These are phyloP conservation scores for Moelleriella libera DNA, from an alignment of 2,329 filamentous ascomycete species.

Conservation along the genomic window DNA sequence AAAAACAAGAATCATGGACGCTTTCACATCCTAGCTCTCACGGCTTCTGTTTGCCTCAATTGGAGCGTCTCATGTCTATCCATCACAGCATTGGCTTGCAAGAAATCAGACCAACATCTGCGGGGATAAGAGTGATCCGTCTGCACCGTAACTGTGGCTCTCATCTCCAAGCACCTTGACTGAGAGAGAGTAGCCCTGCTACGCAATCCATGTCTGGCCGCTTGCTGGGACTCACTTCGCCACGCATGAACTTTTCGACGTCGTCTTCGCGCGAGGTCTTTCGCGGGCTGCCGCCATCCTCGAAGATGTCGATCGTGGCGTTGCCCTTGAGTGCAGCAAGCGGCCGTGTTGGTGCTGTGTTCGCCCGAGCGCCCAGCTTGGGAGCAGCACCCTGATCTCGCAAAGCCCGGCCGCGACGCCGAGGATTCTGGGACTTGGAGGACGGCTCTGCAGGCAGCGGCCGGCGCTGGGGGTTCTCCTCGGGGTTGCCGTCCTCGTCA, in stretches of 20 bases:
- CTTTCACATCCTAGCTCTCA: neutral
- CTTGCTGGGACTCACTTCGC: slow-evolving; percentile 53
- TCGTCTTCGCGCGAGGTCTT: slow-evolving; percentile 33
- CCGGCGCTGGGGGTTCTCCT: slow-evolving; percentile 12
- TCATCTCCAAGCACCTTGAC: slow-evolving; percentile 81
- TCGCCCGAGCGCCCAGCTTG: slow-evolving; percentile 21
- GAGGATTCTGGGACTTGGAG: slow-evolving; percentile 17
- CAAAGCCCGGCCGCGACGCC: slow-evolving; percentile 25
- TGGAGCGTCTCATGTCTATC: no score
- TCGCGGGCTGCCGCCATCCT: slow-evolving; percentile 22
- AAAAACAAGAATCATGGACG: neutral
- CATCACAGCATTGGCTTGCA: neutral
- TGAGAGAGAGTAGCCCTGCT: slow-evolving; percentile 75
- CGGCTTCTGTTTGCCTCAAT: neutral
- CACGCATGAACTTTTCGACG: slow-evolving; percentile 59
- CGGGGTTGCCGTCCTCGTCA: slow-evolving; percentile 23
- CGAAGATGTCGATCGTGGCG: slow-evolving; percentile 34
- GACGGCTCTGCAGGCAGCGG: slow-evolving; percentile 19
- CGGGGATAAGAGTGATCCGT: no score
- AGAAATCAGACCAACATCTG: no score
- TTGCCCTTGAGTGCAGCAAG: slow-evolving; percentile 12
- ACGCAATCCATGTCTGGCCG: slow-evolving; percentile 77
- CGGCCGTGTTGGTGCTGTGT: slow-evolving; percentile 24
- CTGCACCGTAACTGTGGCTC: neutral
- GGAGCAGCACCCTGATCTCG: slow-evolving; percentile 23